Evolutionary conservation across 169 alveolate genomes (phyloP), one percentile per base, ranked within the genome.

Genomic region (Eimeria falciformis): DNA sequence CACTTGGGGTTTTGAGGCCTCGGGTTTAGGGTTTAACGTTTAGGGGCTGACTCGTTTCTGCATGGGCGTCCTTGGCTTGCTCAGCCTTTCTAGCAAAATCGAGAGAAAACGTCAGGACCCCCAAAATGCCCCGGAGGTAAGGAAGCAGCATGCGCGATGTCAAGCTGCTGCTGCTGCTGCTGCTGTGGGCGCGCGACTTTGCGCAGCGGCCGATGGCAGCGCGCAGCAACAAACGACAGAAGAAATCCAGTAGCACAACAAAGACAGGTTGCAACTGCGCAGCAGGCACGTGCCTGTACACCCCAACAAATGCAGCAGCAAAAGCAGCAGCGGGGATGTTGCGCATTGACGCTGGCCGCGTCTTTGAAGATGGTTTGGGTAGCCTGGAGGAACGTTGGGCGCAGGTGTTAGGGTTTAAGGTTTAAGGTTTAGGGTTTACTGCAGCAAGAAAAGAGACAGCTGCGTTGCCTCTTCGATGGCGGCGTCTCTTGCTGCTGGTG

Each of bases 171-270:
- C 56, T 37, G 58, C 56, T 7, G 50, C 82, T 29, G 23, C 53
- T 71, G 56, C 55, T 71, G 82, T 56, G 3, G 82, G 33, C 40
- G 82, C 56, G 17, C 33, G 27, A 5, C 7, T 21, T 27, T 33
- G 50, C 82, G 14, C 14, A 12, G 82, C 82, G 82, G 86, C 46
- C 65, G 45, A 46, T 40, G 40, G 86, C 65, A 12, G 68, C 69
- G 86, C 69, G 86, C 86, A 77, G 86, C 86, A 77, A 68, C 86
- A 77, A 18, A n/a, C 69, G 69, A n/a, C 69, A 45, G 86, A 46
- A 45, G 68, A 47, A 45, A 46, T 45, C 68, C 43, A 47, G 7
- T 4, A 77, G 43, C 2, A 45, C 86, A 33, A 77, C 86, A 5
- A 68, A 47, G 29, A 77, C 65, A 1, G 68, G 86, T 68, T 46